These are phyloP conservation scores for Pichia exigua DNA, from an alignment of 805 yeast genomes.

Conservation along the genomic window DNA sequence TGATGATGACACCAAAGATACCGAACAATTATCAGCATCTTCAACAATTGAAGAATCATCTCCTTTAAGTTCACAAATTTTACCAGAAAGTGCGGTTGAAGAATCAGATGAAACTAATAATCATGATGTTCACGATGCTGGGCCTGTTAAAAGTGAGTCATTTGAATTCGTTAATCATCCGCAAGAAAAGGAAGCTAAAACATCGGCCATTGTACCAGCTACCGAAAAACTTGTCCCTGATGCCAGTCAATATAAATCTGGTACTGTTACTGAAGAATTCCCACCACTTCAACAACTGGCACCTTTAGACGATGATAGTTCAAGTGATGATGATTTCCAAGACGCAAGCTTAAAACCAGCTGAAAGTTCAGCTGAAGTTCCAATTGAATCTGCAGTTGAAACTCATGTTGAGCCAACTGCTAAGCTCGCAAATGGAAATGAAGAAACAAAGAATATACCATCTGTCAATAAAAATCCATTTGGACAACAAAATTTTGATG, in stretches of 20 bases:
- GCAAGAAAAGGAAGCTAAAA: not conserved
- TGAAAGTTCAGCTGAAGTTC: not conserved
- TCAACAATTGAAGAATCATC: conserved; percentile 27
- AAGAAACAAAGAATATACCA: not conserved
- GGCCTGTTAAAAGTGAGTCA: conserved; percentile 32
- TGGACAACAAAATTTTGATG: conserved; percentile 5
- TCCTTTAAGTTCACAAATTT: conserved; percentile 22
- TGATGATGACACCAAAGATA: conserved; percentile 32
- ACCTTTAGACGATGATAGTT: conserved; percentile 1
- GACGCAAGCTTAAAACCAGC: not conserved
- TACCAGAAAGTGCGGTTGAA: conserved; percentile 22
- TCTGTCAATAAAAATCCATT: conserved; percentile 11
- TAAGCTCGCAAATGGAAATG: not conserved
- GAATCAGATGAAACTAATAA: not conserved
- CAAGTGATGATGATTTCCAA: conserved; percentile 11
- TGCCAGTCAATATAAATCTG: conserved; percentile 2
- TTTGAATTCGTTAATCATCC: conserved; percentile 48
- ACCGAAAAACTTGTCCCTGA: not conserved
- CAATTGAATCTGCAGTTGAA: not conserved
- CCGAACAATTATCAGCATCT: conserved; percentile 34
- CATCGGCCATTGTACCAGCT: not conserved
- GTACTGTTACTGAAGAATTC: conserved; percentile 4
- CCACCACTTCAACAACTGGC: conserved; percentile 8
- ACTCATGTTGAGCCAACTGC: conserved; percentile 1
- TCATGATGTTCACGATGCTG: conserved; percentile 8